Evolutionary conservation across 148 eudicot species (phyloP), one percentile per base, ranked within the genome.

Genomic region (Oxyria digyna): DNA sequence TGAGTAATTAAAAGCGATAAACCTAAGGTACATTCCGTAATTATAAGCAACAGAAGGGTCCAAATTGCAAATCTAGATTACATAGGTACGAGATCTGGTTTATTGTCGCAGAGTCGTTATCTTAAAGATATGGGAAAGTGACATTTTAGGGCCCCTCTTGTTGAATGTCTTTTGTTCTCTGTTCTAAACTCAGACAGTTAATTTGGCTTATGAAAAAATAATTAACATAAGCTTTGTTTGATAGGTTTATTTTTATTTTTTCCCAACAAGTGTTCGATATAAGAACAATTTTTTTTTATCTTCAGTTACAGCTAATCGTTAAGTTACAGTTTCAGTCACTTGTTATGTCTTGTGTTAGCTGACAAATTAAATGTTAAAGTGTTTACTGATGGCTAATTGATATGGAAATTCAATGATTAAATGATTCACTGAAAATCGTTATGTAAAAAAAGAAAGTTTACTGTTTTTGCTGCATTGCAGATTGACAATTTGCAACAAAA

Each of bases 41-140:
- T 54, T 23, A 21, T 24, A 15, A 54, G 62, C 32, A 54, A 54
- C 32, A 26, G 24, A 54, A 1, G 62, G 62, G 62, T 6, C 3
- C 31, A 54, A 24, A 54, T 17, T 54, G 62, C 62, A 54, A 54
- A 54, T 54, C n/a, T 4, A 24, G 27, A 54, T 54, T 17, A 54
- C 62, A 54, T 54, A 54, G 62, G 62, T 23, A 54, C 62, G 62
- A 54, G 31, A 54, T 54, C 62, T 54, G 8, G 32, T 24, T 54
- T 29, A 41, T 71, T 67, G 78, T 74, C 77, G 69, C 62, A 32
- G 18, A 29, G 78, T 74, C 81, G 48, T 78, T 68, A 41, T 78
- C 81, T 32, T 59, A 21, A 54, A 74, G 78, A 78, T 74, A 29
- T 54, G 75, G 31, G 78, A 78, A 40, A 49, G 62, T 59, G 81